Evolutionary conservation across 257 asterid genomes (phyloP), one percentile per base, ranked within the genome.

Genomic region (Voacanga thouarsii): DNA sequence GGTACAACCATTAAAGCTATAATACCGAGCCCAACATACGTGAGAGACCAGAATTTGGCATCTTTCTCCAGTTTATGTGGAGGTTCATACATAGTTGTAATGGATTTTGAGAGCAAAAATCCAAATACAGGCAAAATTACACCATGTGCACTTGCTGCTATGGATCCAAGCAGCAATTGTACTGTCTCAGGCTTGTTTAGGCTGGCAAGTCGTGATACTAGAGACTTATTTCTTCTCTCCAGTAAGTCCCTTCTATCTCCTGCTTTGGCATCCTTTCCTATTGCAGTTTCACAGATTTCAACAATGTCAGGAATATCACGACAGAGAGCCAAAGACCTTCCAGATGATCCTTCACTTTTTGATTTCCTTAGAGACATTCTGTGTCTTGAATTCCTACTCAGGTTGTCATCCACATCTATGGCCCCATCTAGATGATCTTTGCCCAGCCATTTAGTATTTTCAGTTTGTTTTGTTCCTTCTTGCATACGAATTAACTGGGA

Each of bases 401-500:
- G 76, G 86, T 72, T 85, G n/a, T 81, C 77, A 12, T 83, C 92
- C n/a, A 75, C 50, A 45, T 84, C 88, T 0, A 71, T 43, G 63
- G 47, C 21, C 37, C 41, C 49, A 12, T 84, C 86, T 61, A 56
- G 43, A 44, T 53, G 84, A 28, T 75, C 77, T 0, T 45, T 44
- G 45, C 75, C 84, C 39, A 68, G 24, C 64, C 12, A 79, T 68
- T 59, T 71, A 4, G 71, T 47, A 24, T 66, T 57, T 37, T 82
- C 91, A 15, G 81, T 75, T 75, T 81, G 84, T 75, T 81, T 88
- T 1, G 69, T 28, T 61, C 90, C 85, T 83, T 91, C 90, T 80
- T 94, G 96, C 90, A 89, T 88, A 18, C 83, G 89, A 63, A 94
- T 80, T 39, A 94, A 94, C 82, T 89, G 98, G 14, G 84, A 72